Evolutionary conservation across 495 filamentous ascomycete species (phyloP).

Genomic region (Barbatosphaeria neglecta): DNA sequence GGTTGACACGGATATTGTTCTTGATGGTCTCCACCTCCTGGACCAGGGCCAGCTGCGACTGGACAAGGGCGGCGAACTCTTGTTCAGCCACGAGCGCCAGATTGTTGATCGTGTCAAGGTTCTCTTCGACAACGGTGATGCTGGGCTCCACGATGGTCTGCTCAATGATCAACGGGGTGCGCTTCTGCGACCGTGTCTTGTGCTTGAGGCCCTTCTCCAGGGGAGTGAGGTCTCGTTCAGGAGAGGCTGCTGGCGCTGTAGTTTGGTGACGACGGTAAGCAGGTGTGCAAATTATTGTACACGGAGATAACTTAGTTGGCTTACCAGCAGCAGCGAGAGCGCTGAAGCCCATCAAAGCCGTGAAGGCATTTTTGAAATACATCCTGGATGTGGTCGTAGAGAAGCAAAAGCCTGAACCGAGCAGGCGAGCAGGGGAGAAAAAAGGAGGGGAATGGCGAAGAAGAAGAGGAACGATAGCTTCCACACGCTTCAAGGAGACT

Average conservation of each 20-base stretch:
- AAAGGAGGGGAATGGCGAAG: conserved; percentile 8
- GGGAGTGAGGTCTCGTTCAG: conserved; percentile 3
- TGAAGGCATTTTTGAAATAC: conserved; percentile 13
- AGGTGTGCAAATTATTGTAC: no score
- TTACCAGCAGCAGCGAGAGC: conserved; percentile 18
- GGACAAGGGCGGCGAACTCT: conserved; percentile 19
- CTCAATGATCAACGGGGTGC: conserved; percentile 10
- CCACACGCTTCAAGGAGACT: no score
- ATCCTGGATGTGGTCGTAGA: conserved; percentile 11
- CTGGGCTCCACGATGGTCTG: conserved; percentile 18
- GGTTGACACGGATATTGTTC: conserved; percentile 27
- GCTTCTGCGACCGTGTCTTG: conserved; percentile 8
- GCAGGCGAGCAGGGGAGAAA: conserved; percentile 8
- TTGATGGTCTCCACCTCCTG: conserved; percentile 22
- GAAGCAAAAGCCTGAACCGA: conserved; percentile 13
- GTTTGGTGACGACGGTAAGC: no score
- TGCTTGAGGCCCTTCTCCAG: conserved; percentile 11
- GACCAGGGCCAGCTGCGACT: conserved; percentile 19
- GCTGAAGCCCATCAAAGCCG: conserved; percentile 16
- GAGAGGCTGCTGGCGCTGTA: conserved; percentile 11
- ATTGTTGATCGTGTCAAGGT: conserved; percentile 15
- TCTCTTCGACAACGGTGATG: conserved; percentile 16
- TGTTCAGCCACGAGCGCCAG: conserved; percentile 19
- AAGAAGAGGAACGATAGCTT: conserved; percentile 9
- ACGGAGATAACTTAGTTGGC: no score